Evolutionary conservation across 129 eudicot species (phyloP).

Genomic region (Lonicera japonica): DNA sequence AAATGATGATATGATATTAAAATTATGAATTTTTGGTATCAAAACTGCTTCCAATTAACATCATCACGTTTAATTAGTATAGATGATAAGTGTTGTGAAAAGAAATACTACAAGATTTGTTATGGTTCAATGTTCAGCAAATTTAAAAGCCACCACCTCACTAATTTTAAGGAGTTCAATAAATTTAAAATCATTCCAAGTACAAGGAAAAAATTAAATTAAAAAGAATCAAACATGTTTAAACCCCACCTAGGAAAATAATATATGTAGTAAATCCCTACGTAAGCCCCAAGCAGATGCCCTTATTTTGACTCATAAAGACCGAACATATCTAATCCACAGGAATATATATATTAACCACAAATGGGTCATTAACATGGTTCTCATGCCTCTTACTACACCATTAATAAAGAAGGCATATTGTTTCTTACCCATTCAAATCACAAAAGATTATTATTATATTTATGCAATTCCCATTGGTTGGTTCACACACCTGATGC

Average conservation of each 20-base stretch:
- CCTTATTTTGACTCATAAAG: slow-evolving; percentile 1
- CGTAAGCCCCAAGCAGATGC: not conserved
- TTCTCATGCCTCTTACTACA: not conserved
- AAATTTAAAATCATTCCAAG: no score
- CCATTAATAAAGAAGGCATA: not conserved
- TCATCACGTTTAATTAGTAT: no score
- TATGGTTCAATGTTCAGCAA: no score
- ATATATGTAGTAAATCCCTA: not conserved
- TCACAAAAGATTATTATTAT: slow-evolving; percentile 7
- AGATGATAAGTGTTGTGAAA: no score
- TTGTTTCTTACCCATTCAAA: not conserved
- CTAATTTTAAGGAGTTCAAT: no score
- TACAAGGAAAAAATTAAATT: no score
- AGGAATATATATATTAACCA: not conserved
- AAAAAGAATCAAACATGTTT: not conserved
- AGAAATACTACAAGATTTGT: no score
- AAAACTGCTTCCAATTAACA: no score
- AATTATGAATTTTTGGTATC: no score
- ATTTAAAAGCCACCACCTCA: no score
- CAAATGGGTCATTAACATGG: not conserved
- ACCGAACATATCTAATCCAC: slow-evolving; percentile 12
- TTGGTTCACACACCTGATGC: slow-evolving; percentile 6
- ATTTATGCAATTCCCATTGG: slow-evolving; percentile 3
- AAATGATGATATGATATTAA: no score
- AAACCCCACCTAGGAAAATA: not conserved